Base-by-base conservation (phyloP, 345 rosid genomes). In the Salix brachista region DNA sequence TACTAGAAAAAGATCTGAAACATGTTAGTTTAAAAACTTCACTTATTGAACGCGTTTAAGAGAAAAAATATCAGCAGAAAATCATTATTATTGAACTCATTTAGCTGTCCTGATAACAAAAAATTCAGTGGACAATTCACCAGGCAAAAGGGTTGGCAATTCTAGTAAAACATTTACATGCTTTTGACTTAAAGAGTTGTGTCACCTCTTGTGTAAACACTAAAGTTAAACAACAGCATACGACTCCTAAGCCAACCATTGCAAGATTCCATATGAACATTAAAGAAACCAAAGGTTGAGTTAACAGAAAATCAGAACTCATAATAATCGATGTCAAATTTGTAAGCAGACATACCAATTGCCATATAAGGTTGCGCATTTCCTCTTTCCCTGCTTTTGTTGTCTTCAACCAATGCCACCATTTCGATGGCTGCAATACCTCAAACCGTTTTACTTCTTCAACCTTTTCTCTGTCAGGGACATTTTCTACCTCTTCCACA, bases 351-450 rank as follows among this genome's bases (percentile, higher is more conserved):
- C 81, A 50, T 86, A 94, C 98, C 96, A 92, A 80, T 76, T 95
- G 99, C 90, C 89, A 84, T 80, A 95, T 84, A 79, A 95, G 85
- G 85, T 77, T 87, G 78, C 91, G 82, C 96, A 95, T 91, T 87
- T 95, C 97, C 80, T 91, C 96, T 75, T 89, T 84, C 67, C 99
- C 97, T 68, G 90, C 86, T 74, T 90, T 83, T 67, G 95, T 91
- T 64, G 93, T 95, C 86, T 88, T 95, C 90, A 95, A 81, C 99
- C 97, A 91, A 65, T 84, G 90, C 99, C 99, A 95, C 97, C 97
- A 95, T 83, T 91, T 89, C 12, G 97, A 95, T 18, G 97, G 97
- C 74, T 80, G 89, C 84, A 94, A 83, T 61, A 92, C 83, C 83
- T 87, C 92, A 58, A 82, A 80, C 39, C 52, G 90, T 72, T 84